Base-by-base conservation (phyloP, 2,329 filamentous ascomycete species). In the Ascochyta koolunga region DNA sequence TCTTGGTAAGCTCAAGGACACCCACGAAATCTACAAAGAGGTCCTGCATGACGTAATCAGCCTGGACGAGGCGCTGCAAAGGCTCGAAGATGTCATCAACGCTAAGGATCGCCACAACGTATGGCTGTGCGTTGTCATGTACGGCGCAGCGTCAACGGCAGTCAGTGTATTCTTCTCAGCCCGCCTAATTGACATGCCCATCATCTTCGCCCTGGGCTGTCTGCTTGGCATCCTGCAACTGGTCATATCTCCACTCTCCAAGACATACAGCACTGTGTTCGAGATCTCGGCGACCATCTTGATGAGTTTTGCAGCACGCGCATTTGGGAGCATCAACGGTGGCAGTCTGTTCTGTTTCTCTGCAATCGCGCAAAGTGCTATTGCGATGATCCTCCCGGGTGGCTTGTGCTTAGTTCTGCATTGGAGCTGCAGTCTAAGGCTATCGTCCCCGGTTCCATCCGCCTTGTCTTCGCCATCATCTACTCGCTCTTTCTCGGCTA, bases 91-190 rank as follows among this genome's bases (percentile, higher is more conserved):
- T 16, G 89, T 89, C 32, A 83, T 84, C 66, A 77, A 78, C 24
- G 76, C 79, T n/a, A 79, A 79, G 36, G 79, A 81, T 49, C 85
- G 85, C 60, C 87, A 77, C 62, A 74, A 70, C 18, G 67, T 68
- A 10, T 78, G 76, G 73, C 54, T 76, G 4, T 71, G 75, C 7
- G 84, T 95, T 2, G 71, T 88, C 3, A 78, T 91, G 50, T 92
- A 90, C 62, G 91, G 91, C 0, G 75, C 92, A 11, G 90, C 90
- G 0, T 90, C 88, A 21, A 87, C 86, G 0, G 84, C 82, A 5
- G 90, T 93, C 1, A 90, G 89, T 0, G 89, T 89, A 0, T 93
- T 95, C 13, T 95, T 93, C 68, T 80, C 86, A 44, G 89, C 88
- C 2, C 84, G 89, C 2, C 83, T 87, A 40, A 88, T 93, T 62